These are phyloP conservation scores for Moesziomyces sp. DNA, from an alignment of 1,284 basidiomycete species.

Conservation along the genomic window DNA sequence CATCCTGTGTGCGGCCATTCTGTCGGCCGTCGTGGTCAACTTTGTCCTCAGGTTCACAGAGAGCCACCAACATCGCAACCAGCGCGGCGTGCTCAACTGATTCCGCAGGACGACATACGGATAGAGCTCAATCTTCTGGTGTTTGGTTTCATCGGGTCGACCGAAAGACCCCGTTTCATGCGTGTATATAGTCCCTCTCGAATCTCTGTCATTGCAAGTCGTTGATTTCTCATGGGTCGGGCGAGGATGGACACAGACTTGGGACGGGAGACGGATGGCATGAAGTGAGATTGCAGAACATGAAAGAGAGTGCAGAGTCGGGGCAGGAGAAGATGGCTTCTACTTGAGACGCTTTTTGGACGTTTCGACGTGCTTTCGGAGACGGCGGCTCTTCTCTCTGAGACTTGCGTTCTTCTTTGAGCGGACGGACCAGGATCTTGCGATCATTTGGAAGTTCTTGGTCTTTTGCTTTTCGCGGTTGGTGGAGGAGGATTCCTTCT, in stretches of 20 bases:
- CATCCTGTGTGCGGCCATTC: constrained; percentile 59
- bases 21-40: constrained; percentile 60
- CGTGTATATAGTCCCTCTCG: too few relatives aligned
- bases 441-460: constrained; percentile 66
- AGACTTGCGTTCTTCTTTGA: constrained; percentile 65
- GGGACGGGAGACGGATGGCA: not conserved
- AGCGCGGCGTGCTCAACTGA: constrained; percentile 56
- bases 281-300: not conserved
- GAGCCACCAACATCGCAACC: constrained; percentile 33
- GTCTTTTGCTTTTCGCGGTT: constrained; percentile 62
- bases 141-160: too few relatives aligned
- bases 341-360: constrained; percentile 59
- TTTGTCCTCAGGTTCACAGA: constrained; percentile 61
- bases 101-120: too few relatives aligned
- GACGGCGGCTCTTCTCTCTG: constrained; percentile 58
- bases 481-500: constrained; percentile 57
- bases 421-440: constrained; percentile 59
- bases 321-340: not conserved
- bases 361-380: constrained; percentile 63
- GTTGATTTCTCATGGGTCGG: too few relatives aligned
- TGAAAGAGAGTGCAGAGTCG: too few relatives aligned
- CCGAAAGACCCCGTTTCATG: too few relatives aligned
- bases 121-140: too few relatives aligned
- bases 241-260: too few relatives aligned
- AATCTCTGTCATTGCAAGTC: too few relatives aligned